Percentiles rank a stretch among this genome's conserved stretches.
Evolutionary conservation across 2,329 filamentous ascomycete genomes (phyloP).

Genomic region (Alternaria atra): DNA sequence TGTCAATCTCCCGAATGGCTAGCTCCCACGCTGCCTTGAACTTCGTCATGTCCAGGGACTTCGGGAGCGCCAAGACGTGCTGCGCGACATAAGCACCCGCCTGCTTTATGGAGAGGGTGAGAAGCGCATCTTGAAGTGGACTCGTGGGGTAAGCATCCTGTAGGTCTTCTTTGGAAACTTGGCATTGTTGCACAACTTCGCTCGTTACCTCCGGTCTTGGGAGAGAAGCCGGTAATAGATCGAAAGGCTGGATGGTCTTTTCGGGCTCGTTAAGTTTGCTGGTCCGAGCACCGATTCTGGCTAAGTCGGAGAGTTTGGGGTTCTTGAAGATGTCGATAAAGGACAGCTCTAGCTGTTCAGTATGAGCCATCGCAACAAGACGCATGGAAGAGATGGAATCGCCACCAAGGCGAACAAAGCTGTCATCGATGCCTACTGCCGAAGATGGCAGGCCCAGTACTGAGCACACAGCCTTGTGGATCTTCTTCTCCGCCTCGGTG

Average conservation of each 20-base stretch:
- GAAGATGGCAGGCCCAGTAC: slow-evolving; percentile 38
- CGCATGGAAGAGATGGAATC: slow-evolving; percentile 46
- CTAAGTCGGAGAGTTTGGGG: slow-evolving; percentile 44
- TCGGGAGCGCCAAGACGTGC: slow-evolving; percentile 53
- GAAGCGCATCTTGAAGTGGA: slow-evolving; percentile 56
- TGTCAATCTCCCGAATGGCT: slow-evolving; percentile 56
- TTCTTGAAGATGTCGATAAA: slow-evolving; percentile 45
- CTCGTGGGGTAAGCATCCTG: slow-evolving; percentile 55
- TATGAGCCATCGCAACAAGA: slow-evolving; percentile 40
- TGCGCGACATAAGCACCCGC: slow-evolving; percentile 60
- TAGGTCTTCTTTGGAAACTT: slow-evolving; percentile 31
- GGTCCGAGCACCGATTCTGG: slow-evolving; percentile 28
- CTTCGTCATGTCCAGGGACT: slow-evolving; percentile 50
- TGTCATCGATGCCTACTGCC: slow-evolving; percentile 46
- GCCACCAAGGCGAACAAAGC: slow-evolving; percentile 45
- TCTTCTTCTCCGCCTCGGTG: slow-evolving; percentile 41
- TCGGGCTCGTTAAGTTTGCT: slow-evolving; percentile 11
- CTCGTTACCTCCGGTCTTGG: slow-evolving; percentile 23
- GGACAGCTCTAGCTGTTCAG: slow-evolving; percentile 38
- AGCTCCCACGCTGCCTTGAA: slow-evolving; percentile 60
- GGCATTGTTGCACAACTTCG: slow-evolving; percentile 38
- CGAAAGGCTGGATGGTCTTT: slow-evolving; percentile 33
- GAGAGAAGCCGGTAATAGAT: slow-evolving; percentile 24
- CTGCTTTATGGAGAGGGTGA: slow-evolving; percentile 60
- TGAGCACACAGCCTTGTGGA: slow-evolving; percentile 41